These are phyloP conservation scores for Rhodotorula sp. DNA, from an alignment of 1,284 basidiomycete species.

Conservation along the genomic window DNA sequence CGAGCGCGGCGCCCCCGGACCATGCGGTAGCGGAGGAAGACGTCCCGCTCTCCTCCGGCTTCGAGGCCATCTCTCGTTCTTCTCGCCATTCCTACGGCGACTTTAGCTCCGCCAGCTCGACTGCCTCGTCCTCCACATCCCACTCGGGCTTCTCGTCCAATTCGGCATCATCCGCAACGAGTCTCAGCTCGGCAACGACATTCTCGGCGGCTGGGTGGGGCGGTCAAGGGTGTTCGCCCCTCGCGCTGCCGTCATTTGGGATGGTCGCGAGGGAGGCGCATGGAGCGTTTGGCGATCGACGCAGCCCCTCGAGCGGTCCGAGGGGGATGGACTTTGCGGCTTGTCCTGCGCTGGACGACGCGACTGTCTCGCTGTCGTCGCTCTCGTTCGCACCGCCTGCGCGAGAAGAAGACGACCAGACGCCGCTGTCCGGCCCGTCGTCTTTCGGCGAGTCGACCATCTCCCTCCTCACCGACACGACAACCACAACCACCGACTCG, in stretches of 20 bases:
- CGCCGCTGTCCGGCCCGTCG: background rate
- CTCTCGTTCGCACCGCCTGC: background rate
- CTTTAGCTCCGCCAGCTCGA: constrained; percentile 20
- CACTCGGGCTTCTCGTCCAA: constrained; percentile 28
- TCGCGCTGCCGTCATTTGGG: background rate
- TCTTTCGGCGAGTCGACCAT: background rate
- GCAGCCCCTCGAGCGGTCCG: background rate
- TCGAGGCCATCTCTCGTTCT: background rate
- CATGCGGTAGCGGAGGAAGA: background rate
- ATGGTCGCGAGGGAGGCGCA: background rate
- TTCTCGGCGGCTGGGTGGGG: constrained; percentile 18
- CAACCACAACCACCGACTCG: background rate
- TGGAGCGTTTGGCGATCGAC: background rate
- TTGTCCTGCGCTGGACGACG: background rate
- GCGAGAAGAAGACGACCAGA: background rate
- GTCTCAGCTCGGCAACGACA: constrained; percentile 15
- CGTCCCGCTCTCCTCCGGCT: background rate
- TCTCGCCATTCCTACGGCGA: constrained; percentile 23
- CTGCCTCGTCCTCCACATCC: constrained; percentile 19
- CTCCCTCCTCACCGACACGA: background rate
- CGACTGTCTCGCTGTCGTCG: background rate
- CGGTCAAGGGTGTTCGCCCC: background rate
- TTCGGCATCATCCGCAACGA: constrained; percentile 20
- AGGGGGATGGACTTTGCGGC: background rate
- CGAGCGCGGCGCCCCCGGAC: too few relatives aligned